These are phyloP conservation scores for Backusella macrospora DNA, from an alignment of 192 early-diverging fungal species.

Conservation along the genomic window DNA sequence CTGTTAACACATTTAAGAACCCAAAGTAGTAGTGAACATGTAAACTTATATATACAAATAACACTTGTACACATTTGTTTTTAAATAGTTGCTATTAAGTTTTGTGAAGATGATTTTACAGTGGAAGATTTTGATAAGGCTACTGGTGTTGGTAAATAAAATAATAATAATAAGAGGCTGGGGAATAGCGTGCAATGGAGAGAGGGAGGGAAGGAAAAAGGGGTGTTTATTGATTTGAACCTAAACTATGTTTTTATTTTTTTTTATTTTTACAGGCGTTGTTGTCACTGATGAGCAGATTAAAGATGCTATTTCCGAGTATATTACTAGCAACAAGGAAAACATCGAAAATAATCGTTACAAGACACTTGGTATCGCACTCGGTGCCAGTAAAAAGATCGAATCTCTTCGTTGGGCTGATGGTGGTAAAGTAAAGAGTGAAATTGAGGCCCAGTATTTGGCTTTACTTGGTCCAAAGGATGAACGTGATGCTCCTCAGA, in stretches of 20 bases:
- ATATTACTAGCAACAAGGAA: slow-evolving; percentile 70
- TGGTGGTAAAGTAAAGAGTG: slow-evolving; percentile 81
- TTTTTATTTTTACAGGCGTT: slow-evolving; percentile 61
- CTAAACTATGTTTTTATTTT: not conserved
- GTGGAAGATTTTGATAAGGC: slow-evolving; percentile 77
- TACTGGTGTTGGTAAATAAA: slow-evolving; percentile 86
- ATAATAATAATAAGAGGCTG: not conserved
- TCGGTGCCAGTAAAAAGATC: slow-evolving; percentile 71
- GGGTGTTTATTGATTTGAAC: not conserved
- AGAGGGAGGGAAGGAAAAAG: no score
- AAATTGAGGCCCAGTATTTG: slow-evolving; percentile 83
- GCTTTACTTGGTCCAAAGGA: slow-evolving; percentile 97
- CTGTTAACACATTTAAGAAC: no score
- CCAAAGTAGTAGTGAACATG: not conserved
- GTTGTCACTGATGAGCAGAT: slow-evolving; percentile 82
- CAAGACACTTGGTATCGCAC: slow-evolving; percentile 72
- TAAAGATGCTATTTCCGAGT: slow-evolving; percentile 57
- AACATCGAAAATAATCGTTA: slow-evolving; percentile 85
- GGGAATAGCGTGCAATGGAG: no score
- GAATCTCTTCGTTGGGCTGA: slow-evolving; percentile 89
- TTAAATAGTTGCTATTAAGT: slow-evolving; percentile 87
- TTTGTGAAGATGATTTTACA: slow-evolving; percentile 66
- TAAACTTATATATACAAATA: not conserved
- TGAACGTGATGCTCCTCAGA: slow-evolving; percentile 78
- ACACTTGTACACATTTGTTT: not conserved